Conservation (phyloP, 495 filamentous ascomycete species). For the Penicillium robsamsonii region DNA sequence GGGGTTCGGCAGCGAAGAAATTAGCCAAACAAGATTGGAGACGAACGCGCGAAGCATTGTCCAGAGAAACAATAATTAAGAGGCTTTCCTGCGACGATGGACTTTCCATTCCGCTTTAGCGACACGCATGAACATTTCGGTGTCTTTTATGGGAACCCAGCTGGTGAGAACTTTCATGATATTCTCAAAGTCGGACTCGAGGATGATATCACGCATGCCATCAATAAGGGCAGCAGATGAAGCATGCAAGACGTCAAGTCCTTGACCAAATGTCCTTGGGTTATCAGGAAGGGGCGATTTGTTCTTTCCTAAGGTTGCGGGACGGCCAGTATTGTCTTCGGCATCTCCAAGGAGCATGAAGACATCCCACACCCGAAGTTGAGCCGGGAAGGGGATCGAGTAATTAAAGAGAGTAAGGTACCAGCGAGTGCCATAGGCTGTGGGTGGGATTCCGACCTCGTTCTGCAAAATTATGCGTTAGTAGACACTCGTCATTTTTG, state of each 20-base stretch:
- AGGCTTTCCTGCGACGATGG: conserved; percentile 52
- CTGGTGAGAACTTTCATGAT: conserved; percentile 96
- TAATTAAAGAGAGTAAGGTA: conserved; percentile 98
- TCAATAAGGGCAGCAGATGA: conserved; percentile 88
- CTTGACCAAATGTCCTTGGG: conserved; percentile 54
- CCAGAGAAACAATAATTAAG: conserved; percentile 13
- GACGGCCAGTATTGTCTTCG: conserved; percentile 27
- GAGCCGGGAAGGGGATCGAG: conserved; percentile 91
- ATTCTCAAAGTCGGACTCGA: conserved; percentile 96
- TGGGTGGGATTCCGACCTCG: conserved; percentile 78
- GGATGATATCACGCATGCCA: conserved; percentile 83
- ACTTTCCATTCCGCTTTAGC: conserved; percentile 88
- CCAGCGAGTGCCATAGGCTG: conserved; percentile 93
- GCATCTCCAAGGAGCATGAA: conserved; percentile 95
- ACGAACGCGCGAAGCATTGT: background rate
- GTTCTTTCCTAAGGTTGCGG: conserved; percentile 37
- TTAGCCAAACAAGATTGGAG: background rate
- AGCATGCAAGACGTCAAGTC: conserved; percentile 88
- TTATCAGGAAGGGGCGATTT: conserved; percentile 12
- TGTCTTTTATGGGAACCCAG: conserved; percentile 93
- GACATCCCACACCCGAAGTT: conserved; percentile 98
- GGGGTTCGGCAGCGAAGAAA: background rate
- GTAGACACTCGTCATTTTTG: background rate
- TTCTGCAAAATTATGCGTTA: conserved; percentile 47
- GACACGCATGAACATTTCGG: conserved; percentile 92